Evolutionary conservation across 2,329 filamentous ascomycete genomes (phyloP).

Genomic region (Chaetomium sp.): DNA sequence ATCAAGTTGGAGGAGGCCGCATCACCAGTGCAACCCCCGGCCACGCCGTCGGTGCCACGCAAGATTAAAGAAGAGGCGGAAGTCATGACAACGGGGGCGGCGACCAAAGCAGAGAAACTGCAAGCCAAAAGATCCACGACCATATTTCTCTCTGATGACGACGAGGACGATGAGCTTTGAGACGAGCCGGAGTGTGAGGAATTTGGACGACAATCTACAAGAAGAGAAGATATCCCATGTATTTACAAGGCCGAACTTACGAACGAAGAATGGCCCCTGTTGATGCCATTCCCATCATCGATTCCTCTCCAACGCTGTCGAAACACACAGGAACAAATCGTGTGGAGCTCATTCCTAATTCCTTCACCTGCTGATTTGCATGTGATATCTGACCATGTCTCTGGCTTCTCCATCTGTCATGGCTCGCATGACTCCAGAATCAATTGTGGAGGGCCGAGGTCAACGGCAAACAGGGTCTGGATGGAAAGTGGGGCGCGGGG

Average conservation of each 20-base stretch:
- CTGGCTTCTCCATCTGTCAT: too few relatives aligned
- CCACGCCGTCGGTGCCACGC: background rate
- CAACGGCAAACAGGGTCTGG: too few relatives aligned
- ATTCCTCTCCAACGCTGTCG: too few relatives aligned
- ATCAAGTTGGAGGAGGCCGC: background rate
- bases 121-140: conserved; percentile 9
- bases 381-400: too few relatives aligned
- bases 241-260: background rate
- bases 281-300: too few relatives aligned
- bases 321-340: too few relatives aligned
- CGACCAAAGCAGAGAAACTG: conserved; percentile 2
- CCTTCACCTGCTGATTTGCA: too few relatives aligned
- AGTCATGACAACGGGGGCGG: background rate
- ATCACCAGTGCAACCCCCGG: background rate
- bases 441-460: too few relatives aligned
- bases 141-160: conserved; percentile 20
- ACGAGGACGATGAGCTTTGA: conserved; percentile 24
- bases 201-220: too few relatives aligned
- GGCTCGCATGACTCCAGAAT: too few relatives aligned
- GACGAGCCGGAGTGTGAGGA: background rate
- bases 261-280: background rate
- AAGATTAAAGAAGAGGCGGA: background rate
- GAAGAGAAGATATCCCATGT: conserved; percentile 4
- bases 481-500: too few relatives aligned
- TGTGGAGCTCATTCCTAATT: too few relatives aligned